Evolutionary conservation across 2,329 filamentous ascomycete species (phyloP).

Genomic region (Xylaria sp.): DNA sequence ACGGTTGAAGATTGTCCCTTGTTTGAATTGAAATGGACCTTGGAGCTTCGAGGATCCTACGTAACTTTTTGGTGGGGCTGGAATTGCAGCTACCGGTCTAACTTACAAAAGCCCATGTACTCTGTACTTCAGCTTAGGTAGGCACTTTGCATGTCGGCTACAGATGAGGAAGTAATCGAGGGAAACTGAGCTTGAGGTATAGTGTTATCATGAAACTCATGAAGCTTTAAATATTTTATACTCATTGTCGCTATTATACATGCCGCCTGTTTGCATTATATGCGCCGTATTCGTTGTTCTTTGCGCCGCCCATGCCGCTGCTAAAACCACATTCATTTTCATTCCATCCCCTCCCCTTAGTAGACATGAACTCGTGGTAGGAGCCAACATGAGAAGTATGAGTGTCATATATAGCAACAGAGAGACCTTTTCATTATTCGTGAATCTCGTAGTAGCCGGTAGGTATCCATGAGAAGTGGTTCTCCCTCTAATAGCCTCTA

Average conservation of each 20-base stretch:
- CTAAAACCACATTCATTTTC: not conserved
- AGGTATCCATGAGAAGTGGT: slow-evolving; percentile 26
- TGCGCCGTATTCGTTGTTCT: not conserved
- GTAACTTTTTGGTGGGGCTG: slow-evolving; percentile 26
- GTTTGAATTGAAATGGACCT: slow-evolving; percentile 5
- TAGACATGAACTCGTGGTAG: not conserved
- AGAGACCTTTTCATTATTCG: slow-evolving; percentile 17
- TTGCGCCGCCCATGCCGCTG: not conserved
- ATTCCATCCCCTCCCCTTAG: not conserved
- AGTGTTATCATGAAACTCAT: not conserved
- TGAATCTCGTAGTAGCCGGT: slow-evolving; percentile 19
- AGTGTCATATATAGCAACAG: slow-evolving; percentile 10
- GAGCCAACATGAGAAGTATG: not conserved
- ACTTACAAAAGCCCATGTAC: no score
- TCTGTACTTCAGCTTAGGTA: no score
- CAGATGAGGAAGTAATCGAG: not conserved
- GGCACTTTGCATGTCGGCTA: not conserved
- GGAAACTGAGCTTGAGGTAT: not conserved
- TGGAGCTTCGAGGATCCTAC: not conserved
- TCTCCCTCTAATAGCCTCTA: slow-evolving; percentile 31
- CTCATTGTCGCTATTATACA: not conserved
- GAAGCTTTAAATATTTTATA: not conserved
- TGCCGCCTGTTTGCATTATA: not conserved
- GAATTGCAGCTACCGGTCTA: not conserved
- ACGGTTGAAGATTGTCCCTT: not conserved